Evolutionary conservation across 2,329 filamentous ascomycete genomes (phyloP).

Genomic region (Fusarium sp.): DNA sequence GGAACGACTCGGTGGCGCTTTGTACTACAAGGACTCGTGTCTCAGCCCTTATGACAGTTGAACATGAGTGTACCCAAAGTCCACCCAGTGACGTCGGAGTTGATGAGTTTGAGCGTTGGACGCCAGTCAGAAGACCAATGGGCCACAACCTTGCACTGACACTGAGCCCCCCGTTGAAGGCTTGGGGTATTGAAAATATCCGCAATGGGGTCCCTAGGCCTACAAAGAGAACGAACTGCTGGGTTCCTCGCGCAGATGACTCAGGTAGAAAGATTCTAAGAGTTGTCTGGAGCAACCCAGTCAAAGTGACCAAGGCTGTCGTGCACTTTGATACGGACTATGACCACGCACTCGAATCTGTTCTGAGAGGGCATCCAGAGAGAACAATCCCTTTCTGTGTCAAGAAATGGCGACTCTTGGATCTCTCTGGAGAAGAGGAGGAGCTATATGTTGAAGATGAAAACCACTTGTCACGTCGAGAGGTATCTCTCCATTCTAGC

Average conservation of each 20-base stretch:
- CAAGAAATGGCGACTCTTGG: constrained; percentile 10
- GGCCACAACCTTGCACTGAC: constrained; percentile 6
- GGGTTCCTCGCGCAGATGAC: neutral
- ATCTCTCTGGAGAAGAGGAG: neutral
- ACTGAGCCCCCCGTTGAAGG: neutral
- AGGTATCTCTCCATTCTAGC: neutral
- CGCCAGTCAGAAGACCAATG: constrained; percentile 11
- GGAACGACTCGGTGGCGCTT: constrained; percentile 19
- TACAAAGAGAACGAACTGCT: constrained; percentile 20
- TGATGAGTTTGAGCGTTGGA: constrained; percentile 22
- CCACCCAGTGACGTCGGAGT: constrained; percentile 16
- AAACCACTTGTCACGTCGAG: constrained; percentile 10
- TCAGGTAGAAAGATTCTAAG: neutral
- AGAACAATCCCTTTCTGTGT: constrained; percentile 17
- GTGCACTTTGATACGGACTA: constrained; percentile 21
- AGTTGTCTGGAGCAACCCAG: neutral
- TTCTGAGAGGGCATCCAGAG: constrained; percentile 17
- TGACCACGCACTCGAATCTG: constrained; percentile 21
- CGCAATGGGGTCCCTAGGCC: constrained; percentile 7
- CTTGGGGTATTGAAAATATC: neutral
- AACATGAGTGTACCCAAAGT: constrained; percentile 15
- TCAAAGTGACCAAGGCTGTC: neutral
- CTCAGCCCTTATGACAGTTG: constrained; percentile 26
- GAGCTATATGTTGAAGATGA: constrained; percentile 7
- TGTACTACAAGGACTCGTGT: constrained; percentile 10